These are phyloP conservation scores for Aspergillus brasiliensis DNA, from an alignment of 2,329 filamentous ascomycete genomes.

Conservation along the genomic window DNA sequence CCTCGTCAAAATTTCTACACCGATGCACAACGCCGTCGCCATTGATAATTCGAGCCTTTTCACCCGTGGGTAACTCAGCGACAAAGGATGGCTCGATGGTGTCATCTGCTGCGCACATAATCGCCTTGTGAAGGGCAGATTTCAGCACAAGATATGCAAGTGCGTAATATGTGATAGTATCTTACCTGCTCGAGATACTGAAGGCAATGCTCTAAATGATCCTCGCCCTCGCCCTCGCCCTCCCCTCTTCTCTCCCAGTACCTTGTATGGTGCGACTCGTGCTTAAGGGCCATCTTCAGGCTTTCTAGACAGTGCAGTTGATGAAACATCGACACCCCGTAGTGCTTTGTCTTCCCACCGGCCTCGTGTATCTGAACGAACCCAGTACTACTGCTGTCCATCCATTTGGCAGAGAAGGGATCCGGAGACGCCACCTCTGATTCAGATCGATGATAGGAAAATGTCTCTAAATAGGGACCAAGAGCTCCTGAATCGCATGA, in stretches of 20 bases:
- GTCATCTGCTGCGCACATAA: not conserved
- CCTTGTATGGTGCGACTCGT: not conserved
- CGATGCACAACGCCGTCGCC: not conserved
- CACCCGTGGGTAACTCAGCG: not conserved
- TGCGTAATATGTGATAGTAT: not conserved
- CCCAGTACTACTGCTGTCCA: no score
- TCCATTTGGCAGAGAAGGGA: no score
- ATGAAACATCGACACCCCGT: not conserved
- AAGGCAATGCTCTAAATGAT: not conserved
- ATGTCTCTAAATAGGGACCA: no score
- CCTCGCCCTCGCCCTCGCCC: not conserved
- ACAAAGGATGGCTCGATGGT: not conserved
- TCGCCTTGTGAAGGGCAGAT: not conserved
- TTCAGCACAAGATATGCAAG: not conserved
- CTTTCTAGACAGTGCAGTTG: not conserved
- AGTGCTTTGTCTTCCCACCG: not conserved
- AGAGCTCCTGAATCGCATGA: no score
- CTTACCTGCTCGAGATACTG: not conserved
- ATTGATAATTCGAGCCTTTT: not conserved
- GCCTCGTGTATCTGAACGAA: no score
- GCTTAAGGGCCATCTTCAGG: no score
- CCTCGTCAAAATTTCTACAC: not conserved
- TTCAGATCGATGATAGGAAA: no score
- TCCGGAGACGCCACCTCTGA: no score
- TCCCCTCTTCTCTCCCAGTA: not conserved